Conservation (phyloP, 345 rosid genomes). For the Rubroshorea leprosula region DNA sequence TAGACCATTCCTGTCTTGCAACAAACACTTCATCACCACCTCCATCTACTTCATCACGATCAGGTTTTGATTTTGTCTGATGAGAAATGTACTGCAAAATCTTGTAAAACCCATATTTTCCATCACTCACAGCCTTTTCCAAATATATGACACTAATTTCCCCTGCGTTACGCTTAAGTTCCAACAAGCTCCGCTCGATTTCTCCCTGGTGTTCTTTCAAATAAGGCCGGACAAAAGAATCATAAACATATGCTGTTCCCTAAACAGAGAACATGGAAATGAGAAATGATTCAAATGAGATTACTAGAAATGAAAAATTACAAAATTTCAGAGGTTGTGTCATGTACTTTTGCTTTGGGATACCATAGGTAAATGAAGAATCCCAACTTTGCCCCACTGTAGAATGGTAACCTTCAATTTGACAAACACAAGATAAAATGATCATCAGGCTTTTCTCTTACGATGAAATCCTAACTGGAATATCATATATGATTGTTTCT, state of each 20-base stretch:
- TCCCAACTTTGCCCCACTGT: conserved; percentile 66
- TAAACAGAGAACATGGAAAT: conserved; percentile 10
- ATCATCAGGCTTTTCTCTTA: neutral
- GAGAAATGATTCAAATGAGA: neutral
- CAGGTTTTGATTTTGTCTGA: no score
- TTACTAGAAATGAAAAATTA: neutral
- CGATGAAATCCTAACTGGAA: no score
- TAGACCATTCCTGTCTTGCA: neutral
- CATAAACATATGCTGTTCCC: conserved; percentile 68
- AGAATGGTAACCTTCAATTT: conserved; percentile 59
- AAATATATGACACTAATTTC: conserved; percentile 46
- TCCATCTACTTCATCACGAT: no score
- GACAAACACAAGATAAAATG: conserved; percentile 8
- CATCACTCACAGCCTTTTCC: conserved; percentile 50
- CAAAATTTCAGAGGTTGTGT: neutral
- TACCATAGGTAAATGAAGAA: conserved; percentile 60
- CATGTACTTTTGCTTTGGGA: conserved; percentile 52
- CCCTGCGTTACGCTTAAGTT: conserved; percentile 48
- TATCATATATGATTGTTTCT: no score
- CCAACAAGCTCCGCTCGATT: conserved; percentile 54
- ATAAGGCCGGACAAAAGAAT: conserved; percentile 57
- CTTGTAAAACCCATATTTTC: conserved; percentile 32
- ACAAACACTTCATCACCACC: no score
- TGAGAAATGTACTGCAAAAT: neutral
- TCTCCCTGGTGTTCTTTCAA: conserved; percentile 58